Percentiles rank a stretch among this genome's conserved stretches.
These are phyloP conservation scores for Forsythia suspensa DNA, from an alignment of 257 asterid species.

Conservation along the genomic window DNA sequence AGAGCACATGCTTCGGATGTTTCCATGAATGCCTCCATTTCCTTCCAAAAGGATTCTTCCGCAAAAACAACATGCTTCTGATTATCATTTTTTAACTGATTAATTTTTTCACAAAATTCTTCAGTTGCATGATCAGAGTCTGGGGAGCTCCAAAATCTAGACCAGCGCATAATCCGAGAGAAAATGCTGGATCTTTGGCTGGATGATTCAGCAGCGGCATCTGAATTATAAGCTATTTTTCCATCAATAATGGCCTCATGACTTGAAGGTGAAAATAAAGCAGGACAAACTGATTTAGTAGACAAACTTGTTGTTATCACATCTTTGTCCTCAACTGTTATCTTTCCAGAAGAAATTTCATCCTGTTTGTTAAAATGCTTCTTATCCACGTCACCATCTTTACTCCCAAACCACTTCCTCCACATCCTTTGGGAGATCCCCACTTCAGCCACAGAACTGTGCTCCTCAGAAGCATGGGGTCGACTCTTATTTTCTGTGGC, in stretches of 20 bases:
- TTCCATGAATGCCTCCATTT: slow-evolving; percentile 50
- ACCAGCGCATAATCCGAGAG: slow-evolving; percentile 33
- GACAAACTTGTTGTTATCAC: slow-evolving; percentile 20
- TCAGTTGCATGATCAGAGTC: slow-evolving; percentile 27
- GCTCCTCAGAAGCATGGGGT: slow-evolving; percentile 20
- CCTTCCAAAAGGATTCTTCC: slow-evolving; percentile 67
- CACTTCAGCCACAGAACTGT: slow-evolving; percentile 16
- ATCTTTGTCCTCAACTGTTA: slow-evolving; percentile 26
- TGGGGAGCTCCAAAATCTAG: slow-evolving; percentile 42
- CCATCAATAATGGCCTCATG: slow-evolving; percentile 32
- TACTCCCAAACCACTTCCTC: slow-evolving; percentile 56
- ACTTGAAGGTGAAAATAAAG: slow-evolving; percentile 39
- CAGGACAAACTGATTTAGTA: slow-evolving; percentile 25
- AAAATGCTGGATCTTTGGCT: slow-evolving; percentile 29
- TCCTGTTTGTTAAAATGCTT: background rate
- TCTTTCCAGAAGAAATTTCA: slow-evolving; percentile 25
- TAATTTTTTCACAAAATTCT: slow-evolving; percentile 27
- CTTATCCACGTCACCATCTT: slow-evolving; percentile 22
- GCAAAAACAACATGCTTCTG: slow-evolving; percentile 41
- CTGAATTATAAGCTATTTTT: slow-evolving; percentile 24
- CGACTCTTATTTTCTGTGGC: slow-evolving; percentile 29
- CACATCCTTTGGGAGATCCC: slow-evolving; percentile 49
- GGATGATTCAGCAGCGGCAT: slow-evolving; percentile 24
- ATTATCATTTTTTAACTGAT: slow-evolving; percentile 22
- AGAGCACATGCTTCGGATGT: slow-evolving; percentile 48